Conservation (phyloP, 306 rosid species). For the Herpetospermum pedunculosum region DNA sequence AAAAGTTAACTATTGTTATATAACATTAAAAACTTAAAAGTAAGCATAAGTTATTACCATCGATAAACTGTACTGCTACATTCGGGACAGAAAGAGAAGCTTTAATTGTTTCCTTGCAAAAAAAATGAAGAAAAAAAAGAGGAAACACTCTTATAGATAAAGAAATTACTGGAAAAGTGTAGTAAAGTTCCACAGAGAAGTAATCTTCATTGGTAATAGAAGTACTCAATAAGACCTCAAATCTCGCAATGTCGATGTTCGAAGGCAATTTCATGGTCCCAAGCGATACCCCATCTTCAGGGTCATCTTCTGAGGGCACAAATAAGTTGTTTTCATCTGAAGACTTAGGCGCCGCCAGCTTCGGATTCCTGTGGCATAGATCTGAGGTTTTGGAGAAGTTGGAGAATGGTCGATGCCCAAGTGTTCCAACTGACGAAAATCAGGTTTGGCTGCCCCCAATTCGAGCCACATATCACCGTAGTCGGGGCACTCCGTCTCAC, state of each 20-base stretch:
- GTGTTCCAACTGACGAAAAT: background rate
- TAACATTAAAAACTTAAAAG: conserved; percentile 7
- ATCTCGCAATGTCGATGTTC: conserved; percentile 46
- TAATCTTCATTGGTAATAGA: too few relatives aligned
- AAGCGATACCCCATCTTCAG: conserved; percentile 62
- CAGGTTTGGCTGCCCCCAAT: too few relatives aligned
- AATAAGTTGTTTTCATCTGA: conserved; percentile 25
- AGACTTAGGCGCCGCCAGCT: conserved; percentile 21
- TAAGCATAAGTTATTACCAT: conserved; percentile 36
- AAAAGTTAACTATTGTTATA: background rate
- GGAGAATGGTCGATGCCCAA: background rate
- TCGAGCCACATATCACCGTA: too few relatives aligned
- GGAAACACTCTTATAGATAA: background rate
- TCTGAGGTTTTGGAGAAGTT: conserved; percentile 11
- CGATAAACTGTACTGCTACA: conserved; percentile 83
- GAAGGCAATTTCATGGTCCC: conserved; percentile 76
- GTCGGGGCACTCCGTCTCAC: too few relatives aligned
- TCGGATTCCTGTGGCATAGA: conserved; percentile 4
- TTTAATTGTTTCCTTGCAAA: conserved; percentile 68
- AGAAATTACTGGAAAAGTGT: background rate
- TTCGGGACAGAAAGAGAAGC: conserved; percentile 72
- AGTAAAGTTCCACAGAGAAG: background rate
- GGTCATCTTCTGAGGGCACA: conserved; percentile 16
- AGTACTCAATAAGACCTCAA: conserved; percentile 50
- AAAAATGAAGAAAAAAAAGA: conserved; percentile 13